Evolutionary conservation across 441 rosid genomes (phyloP), one percentile per base, ranked within the genome.

Genomic region (California macrophylla): DNA sequence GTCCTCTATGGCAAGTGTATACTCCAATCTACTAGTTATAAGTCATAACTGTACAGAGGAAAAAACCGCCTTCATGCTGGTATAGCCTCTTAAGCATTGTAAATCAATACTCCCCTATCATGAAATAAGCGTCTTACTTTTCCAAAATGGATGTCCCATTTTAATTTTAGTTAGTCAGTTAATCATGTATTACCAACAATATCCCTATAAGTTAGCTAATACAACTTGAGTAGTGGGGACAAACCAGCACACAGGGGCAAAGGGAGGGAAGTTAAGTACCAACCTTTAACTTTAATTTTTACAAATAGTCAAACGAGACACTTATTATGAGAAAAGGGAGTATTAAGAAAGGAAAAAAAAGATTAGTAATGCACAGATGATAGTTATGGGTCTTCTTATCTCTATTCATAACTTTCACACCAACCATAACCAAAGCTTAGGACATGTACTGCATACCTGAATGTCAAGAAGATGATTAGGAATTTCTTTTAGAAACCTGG

Each of bases 401-500:
- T 40, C 29, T 20, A 67, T 30, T 45, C 20, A 42, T 24, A 26
- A 72, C 71, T 58, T 61, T 26, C 34, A 72, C 25, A 66, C 60
- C 34, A 26, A 54, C 38, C 28, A 52, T 12, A 69, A 62, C 29
- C 24, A 9, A 23, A 66, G 45, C 66, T 13, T 50, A 30, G 70
- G 56, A 74, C 60, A 56, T 66, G 30, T 65, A 69, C 64, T 72
- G 42, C 72, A 66, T 69, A 85, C 88, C 89, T 84, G 90, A 84
- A 83, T 78, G 75, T 91, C 91, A 63, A 80, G 83, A 83, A 88
- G 96, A 80, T 86, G 87, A 71, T 75, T 82, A 0, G 97, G 98
- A 74, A 94, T 87, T 83, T 94, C 98, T 79, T 83, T 94, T 25
- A 94, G 92, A 85, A 94, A 94, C 64, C 96, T 84, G 69, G 97